Evolutionary conservation across 768 basidiomycete species (phyloP), one percentile per base, ranked within the genome.

Genomic region (Termitomyces sp.): DNA sequence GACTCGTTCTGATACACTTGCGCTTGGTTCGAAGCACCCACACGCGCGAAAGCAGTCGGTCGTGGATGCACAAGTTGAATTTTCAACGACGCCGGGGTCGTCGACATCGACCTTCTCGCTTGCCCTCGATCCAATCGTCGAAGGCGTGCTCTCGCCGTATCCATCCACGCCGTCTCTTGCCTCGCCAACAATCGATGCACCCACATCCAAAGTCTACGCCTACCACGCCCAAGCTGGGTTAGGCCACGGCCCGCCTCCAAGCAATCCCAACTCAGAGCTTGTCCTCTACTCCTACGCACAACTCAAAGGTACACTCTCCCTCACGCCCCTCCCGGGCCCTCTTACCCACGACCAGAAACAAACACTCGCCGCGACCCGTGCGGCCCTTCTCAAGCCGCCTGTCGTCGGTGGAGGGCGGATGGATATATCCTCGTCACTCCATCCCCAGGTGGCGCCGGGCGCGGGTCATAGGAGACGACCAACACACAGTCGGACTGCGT

Each of bases 261-360:
- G n/a, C n/a, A n/a, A n/a, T n/a, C n/a, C 77, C 3, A 81, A 81
- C 54, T 76, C 79, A 0, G 88, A 93, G 58, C 71, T 90, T 16
- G 81, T 94, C 18, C 78, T 94, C 2, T 94, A 94, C 67, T 85
- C 92, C 0, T 94, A 94, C 60, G 90, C 85, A 0, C 89, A 94
- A 54, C 77, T 94, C 31, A 72, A 81, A 6, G 93, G 93, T 5
- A 81, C 82, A 0, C 74, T 89, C 16, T 72, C 79, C 22, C 68
- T 93, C 56, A 74, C 80, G 5, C 81, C 87, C 20, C 57, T 68
- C 32, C 55, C 67, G 0, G 58, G 65, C 1, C 63, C 67, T n/a
- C 65, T 73, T 22, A 71, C 76, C 2, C 68, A 68, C 1, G 79
- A 82, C 15, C 80, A 86, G 42, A 64, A 66, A 0, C 73, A 73